Evolutionary conservation across 352 stramenopile genomes (phyloP).

Genomic region (Pythium periplocum): DNA sequence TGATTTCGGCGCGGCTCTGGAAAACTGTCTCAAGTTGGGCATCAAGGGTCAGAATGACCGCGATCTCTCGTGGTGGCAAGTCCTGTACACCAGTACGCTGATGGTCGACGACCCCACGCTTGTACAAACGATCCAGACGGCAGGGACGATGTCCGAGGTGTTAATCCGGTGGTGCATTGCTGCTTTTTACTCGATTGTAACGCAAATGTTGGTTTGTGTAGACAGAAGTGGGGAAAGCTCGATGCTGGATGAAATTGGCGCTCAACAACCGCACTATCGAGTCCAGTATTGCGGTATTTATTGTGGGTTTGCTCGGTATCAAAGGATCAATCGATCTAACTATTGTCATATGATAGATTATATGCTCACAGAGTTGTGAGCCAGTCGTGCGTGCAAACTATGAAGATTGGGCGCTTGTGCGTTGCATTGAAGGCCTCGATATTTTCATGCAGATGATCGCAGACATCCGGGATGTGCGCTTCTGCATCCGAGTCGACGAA

Average conservation of each 20-base stretch:
- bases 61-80: slow-evolving; percentile 63
- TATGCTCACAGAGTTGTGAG: slow-evolving; percentile 71
- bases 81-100: slow-evolving; percentile 69
- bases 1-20: slow-evolving; percentile 59
- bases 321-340: no score
- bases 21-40: slow-evolving; percentile 56
- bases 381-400: slow-evolving; percentile 70
- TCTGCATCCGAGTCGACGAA: slow-evolving; percentile 62
- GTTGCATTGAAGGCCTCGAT: slow-evolving; percentile 61
- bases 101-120: slow-evolving; percentile 66
- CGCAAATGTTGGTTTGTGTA: slow-evolving; percentile 9
- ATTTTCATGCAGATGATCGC: slow-evolving; percentile 76
- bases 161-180: slow-evolving; percentile 1
- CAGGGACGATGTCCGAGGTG: slow-evolving; percentile 63
- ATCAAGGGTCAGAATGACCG: slow-evolving; percentile 37
- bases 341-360: slow-evolving; percentile 34
- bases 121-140: slow-evolving; percentile 60
- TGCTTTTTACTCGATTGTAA: background rate
- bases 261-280: slow-evolving; percentile 79
- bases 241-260: slow-evolving; percentile 76
- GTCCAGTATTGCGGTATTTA: slow-evolving; percentile 59
- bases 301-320: no score
- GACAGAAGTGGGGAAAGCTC: slow-evolving; percentile 57
- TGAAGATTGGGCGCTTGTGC: slow-evolving; percentile 78
- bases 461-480: slow-evolving; percentile 61